Base-by-base conservation (phyloP, 2,329 filamentous ascomycete genomes). In the Aspergillus pseudoviridinutans region DNA sequence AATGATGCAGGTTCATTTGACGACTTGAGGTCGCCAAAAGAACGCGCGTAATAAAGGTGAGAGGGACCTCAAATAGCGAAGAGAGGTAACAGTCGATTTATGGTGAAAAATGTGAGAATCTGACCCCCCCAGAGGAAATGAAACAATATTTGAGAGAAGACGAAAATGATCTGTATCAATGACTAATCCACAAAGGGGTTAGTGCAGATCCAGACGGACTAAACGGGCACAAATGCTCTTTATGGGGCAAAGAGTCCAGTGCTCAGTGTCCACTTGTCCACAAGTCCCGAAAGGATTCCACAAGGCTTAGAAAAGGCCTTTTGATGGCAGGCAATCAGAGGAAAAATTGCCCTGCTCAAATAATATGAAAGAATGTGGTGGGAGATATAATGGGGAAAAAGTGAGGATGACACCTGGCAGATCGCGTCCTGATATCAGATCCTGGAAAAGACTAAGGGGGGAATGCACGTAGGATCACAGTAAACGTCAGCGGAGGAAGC, bases 1-100 rank as follows among this genome's bases (percentile, higher is more conserved):
- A 79, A 79, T 78, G 80, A 81, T 92, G 91, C 92, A 97, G 91
- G 91, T 94, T 96, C 92, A 96, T 96, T 91, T 93, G 91, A 95
- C 91, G 92, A 91, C 88, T 75, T 65, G 67, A 61, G 73, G 87
- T 87, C 90, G 90, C 83, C 91, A 94, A 95, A 88, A 57, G 82
- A 91, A 96, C 91, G 91, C 91, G 91, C 91, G 59, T 59, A 54
- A 35, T 51, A 42, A 55, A 56, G 49, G 38, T 55, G 29, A 60
- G 57, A 51, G 49, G 28, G 46, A 49, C n/a, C 22, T 49, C 41
- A 47, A 51, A 46, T 22, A 49, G n/a, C 44, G 50, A 25, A 50
- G 42, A 7, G 22, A 50, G 35, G 6, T 5, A 32, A 4, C 32
- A 42, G 28, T 53, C 12, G 41, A 44, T 42, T 29, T n/a, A 50